Conservation (phyloP, 768 basidiomycete genomes). For the Leccinum longicurvipes region DNA sequence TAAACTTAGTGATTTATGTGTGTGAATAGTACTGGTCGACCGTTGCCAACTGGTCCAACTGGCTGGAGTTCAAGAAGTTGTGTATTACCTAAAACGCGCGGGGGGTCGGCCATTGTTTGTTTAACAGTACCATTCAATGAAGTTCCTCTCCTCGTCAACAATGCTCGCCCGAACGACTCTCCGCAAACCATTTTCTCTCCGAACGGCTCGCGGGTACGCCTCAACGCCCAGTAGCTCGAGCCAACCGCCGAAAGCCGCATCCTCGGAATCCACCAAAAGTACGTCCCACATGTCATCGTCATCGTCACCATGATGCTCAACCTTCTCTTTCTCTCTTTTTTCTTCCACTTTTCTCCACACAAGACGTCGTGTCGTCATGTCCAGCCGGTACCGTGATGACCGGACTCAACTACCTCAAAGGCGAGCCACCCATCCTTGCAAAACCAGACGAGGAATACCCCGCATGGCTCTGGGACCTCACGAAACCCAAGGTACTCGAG, state of each 20-base stretch:
- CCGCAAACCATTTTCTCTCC: slow-evolving; percentile 7
- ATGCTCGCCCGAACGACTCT: slow-evolving; percentile 13
- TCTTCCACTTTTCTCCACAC: neutral
- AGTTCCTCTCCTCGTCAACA: neutral
- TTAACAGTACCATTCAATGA: too few relatives aligned
- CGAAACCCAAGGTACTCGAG: slow-evolving; percentile 54
- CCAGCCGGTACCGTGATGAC: slow-evolving; percentile 67
- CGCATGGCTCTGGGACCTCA: slow-evolving; percentile 81
- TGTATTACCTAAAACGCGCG: too few relatives aligned
- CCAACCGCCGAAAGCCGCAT: neutral
- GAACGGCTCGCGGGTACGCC: slow-evolving; percentile 14
- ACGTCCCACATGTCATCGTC: neutral
- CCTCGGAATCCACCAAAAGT: slow-evolving; percentile 19
- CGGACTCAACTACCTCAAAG: slow-evolving; percentile 83
- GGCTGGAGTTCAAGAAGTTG: too few relatives aligned
- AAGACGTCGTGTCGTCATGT: slow-evolving; percentile 55
- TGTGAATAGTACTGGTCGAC: too few relatives aligned
- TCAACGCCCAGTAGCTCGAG: slow-evolving; percentile 3
- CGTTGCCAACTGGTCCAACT: too few relatives aligned
- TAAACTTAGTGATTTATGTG: too few relatives aligned
- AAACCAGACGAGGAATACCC: slow-evolving; percentile 83
- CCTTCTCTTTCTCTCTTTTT: neutral
- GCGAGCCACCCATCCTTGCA: slow-evolving; percentile 73
- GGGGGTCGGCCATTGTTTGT: too few relatives aligned
- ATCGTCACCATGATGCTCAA: neutral